phyloP scores from a whole-genome alignment of 495 filamentous ascomycete genomes.

The Gamarada debralockiae region DNA sequence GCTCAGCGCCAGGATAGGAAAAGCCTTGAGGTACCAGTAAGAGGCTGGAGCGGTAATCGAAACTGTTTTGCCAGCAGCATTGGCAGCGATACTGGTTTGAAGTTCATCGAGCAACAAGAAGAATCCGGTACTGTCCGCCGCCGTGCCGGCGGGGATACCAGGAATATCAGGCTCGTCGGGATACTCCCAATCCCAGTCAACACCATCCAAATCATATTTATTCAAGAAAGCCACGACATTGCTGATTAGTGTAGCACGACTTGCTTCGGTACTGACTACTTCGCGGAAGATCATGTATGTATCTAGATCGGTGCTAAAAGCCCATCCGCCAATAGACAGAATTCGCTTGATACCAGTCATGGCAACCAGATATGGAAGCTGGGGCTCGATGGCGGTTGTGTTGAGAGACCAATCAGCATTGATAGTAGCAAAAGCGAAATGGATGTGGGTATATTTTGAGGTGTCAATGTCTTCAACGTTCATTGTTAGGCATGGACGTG shows the following conservation, averaged over 20 bases:
- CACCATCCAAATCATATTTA: conserved; percentile 25
- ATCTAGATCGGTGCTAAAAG: conserved; percentile 32
- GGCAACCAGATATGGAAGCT: conserved; percentile 23
- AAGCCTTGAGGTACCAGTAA: conserved; percentile 33
- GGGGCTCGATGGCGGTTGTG: conserved; percentile 14
- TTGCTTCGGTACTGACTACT: conserved; percentile 27
- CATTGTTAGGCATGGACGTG: conserved; percentile 28
- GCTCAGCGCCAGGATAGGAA: conserved; percentile 27
- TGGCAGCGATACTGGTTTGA: neutral
- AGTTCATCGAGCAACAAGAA: conserved; percentile 5
- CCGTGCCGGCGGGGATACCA: conserved; percentile 28
- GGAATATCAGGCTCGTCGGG: conserved; percentile 35
- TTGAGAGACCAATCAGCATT: conserved; percentile 25
- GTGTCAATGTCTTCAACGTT: conserved; percentile 3
- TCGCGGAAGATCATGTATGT: conserved; percentile 37
- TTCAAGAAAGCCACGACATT: conserved; percentile 29
- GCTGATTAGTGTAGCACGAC: conserved; percentile 30
- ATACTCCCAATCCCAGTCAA: conserved; percentile 26
- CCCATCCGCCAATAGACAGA: conserved; percentile 47
- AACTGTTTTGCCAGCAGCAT: conserved; percentile 2
- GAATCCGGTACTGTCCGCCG: conserved; percentile 30
- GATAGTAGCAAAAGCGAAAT: conserved; percentile 41
- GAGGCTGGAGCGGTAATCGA: conserved; percentile 26
- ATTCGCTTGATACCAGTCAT: conserved; percentile 31
- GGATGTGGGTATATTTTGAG: conserved; percentile 37